These are phyloP conservation scores for Helotiales sp. DNA, from an alignment of 2,329 filamentous ascomycete genomes.

Conservation along the genomic window DNA sequence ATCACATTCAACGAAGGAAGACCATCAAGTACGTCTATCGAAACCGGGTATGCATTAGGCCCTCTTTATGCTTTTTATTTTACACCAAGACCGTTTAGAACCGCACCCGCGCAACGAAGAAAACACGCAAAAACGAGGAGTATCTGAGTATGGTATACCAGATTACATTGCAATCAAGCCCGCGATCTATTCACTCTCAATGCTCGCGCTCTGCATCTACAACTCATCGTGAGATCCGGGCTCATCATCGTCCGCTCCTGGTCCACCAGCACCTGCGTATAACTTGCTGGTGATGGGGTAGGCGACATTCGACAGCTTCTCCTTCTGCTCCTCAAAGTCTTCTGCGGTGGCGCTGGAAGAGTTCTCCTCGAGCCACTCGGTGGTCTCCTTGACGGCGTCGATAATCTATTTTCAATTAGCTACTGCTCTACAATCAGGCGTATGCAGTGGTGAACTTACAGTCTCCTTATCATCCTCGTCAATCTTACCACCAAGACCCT, in stretches of 20 bases:
- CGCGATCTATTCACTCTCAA: not conserved
- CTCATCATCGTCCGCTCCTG: conserved; percentile 70
- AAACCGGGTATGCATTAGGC: conserved; percentile 12
- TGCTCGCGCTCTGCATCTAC: conserved; percentile 47
- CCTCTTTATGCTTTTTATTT: conserved; percentile 4
- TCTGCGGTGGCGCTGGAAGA: conserved; percentile 79
- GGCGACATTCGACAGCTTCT: conserved; percentile 95
- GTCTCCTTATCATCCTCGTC: conserved; percentile 98
- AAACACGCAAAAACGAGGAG: not conserved
- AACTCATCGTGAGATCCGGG: conserved; percentile 73
- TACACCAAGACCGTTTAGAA: not conserved
- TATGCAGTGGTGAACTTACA: conserved; percentile 49
- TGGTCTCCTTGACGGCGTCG: conserved; percentile 94
- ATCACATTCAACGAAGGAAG: no score
- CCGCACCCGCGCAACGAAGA: not conserved
- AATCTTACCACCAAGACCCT: conserved; percentile 97
- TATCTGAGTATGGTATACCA: not conserved
- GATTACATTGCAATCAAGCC: not conserved
- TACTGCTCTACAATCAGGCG: not conserved
- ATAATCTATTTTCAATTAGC: conserved; percentile 61
- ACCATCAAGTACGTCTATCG: not conserved
- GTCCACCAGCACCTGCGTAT: conserved; percentile 68
- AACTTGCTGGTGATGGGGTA: conserved; percentile 99
- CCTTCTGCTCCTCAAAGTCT: conserved; percentile 99
- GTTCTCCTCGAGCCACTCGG: conserved; percentile 97